Conservation (phyloP, 2,329 filamentous ascomycete genomes). For the Falciphora oryzae region DNA sequence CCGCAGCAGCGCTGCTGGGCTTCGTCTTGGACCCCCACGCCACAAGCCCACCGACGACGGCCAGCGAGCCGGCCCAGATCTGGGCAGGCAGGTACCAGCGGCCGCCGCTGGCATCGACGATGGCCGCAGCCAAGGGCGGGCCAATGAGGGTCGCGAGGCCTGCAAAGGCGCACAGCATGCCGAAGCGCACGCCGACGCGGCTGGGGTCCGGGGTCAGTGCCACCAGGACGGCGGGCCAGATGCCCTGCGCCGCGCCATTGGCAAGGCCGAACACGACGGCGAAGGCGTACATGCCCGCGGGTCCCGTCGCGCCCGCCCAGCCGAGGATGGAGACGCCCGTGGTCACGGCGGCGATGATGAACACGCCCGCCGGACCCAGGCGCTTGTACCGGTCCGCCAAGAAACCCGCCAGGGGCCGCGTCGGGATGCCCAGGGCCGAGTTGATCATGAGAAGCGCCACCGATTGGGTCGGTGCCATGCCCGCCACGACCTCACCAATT, state of each 20-base stretch:
- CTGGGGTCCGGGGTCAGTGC: slow-evolving; percentile 31
- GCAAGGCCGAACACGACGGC: slow-evolving; percentile 38
- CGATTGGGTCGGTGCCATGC: slow-evolving; percentile 41
- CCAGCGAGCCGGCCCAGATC: slow-evolving; percentile 17
- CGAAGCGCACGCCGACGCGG: slow-evolving; percentile 37
- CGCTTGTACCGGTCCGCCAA: slow-evolving; percentile 38
- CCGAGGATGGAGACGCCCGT: slow-evolving; percentile 18
- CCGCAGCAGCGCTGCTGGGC: not conserved
- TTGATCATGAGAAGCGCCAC: slow-evolving; percentile 51
- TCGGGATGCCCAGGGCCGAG: slow-evolving; percentile 49
- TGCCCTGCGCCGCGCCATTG: slow-evolving; percentile 35
- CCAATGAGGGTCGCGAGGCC: slow-evolving; percentile 36
- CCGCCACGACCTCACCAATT: slow-evolving; percentile 30
- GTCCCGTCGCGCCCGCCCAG: slow-evolving; percentile 47
- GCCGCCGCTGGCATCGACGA: slow-evolving; percentile 11
- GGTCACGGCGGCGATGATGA: slow-evolving; percentile 41
- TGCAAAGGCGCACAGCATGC: slow-evolving; percentile 35
- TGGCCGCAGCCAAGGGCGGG: slow-evolving; percentile 24
- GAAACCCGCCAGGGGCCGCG: slow-evolving; percentile 46
- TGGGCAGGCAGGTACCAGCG: slow-evolving; percentile 14
- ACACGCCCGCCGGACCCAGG: slow-evolving; percentile 40
- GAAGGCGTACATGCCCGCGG: slow-evolving; percentile 36
- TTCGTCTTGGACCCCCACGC: slow-evolving; percentile 3
- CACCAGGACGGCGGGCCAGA: slow-evolving; percentile 27
- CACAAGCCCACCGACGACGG: slow-evolving; percentile 12